Base-by-base conservation (phyloP, 257 asterid genomes). In the Gentiana straminea region DNA sequence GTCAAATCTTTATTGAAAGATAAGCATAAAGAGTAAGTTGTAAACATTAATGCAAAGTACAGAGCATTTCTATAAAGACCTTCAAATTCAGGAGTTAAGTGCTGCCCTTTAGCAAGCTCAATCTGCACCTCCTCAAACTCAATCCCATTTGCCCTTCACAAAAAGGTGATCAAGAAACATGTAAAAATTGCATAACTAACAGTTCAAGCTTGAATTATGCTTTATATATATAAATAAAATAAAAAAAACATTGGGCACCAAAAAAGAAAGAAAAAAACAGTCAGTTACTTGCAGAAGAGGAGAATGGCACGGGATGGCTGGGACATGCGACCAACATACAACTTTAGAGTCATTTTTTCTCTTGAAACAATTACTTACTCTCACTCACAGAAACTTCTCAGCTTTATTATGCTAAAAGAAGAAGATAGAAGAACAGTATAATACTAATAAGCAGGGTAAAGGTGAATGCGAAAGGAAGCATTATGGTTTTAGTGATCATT, bases 241-340 rank as follows among this genome's bases (percentile, higher is more conserved):
- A 12, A 9, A 3, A 0, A 7, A n/a, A 52, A n/a, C 35, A 39
- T 10, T 1, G 52, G 43, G 33, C 6, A 49, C 35, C 35, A 3
- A 12, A 49, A 33, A 49, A 57, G 39, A 45, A 32, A 55, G 56
- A 15, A 8, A 47, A 60, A 32, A 32, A 43, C 47, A 61, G 33
- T 64, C 58, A 33, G 62, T 51, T 86, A 91, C 98, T 79, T 87
- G 98, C 98, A 91, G 79, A 91, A 87, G 59, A 91, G 69, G 48
- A 91, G 71, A 62, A 86, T 44, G 36, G 98, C 95, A n/a, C 95
- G 92, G 15, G 95, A 79, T 13, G 98, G 98, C 59, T 87, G 95
- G 12, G 96, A 84, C 78, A 84, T 66, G 6, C 98, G 93, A 79
- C 87, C 98, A 0, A 73, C 95, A 41, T 71, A 91, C 48, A 91